Percentiles rank a stretch among this genome's conserved stretches.
These are phyloP conservation scores for Luffa aegyptiaca DNA, from an alignment of 306 rosid genomes.

Conservation along the genomic window DNA sequence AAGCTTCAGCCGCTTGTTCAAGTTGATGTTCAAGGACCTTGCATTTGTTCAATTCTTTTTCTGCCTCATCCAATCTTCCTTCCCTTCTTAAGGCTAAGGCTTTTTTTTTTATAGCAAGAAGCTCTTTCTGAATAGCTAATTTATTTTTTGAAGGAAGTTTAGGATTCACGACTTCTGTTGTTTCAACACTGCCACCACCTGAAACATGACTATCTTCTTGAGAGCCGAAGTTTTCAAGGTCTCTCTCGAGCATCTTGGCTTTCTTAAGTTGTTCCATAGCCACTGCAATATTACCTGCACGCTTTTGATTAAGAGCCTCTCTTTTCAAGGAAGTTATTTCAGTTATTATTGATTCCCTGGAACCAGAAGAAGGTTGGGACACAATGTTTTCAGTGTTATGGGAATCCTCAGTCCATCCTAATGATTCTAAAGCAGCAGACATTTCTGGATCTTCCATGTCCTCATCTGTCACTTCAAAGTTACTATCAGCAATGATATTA, in stretches of 20 bases:
- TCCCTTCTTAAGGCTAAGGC: slow-evolving; percentile 79
- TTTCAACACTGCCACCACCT: slow-evolving; percentile 22
- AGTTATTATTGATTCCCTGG: slow-evolving; percentile 42
- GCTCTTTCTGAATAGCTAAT: slow-evolving; percentile 75
- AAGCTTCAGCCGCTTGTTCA: slow-evolving; percentile 49
- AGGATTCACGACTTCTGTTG: slow-evolving; percentile 19
- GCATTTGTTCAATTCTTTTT: slow-evolving; percentile 65
- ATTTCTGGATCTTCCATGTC: slow-evolving; percentile 91
- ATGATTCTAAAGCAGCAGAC: slow-evolving; percentile 51
- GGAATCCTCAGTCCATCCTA: slow-evolving; percentile 72
- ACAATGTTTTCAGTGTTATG: slow-evolving; percentile 17
- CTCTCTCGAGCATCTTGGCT: slow-evolving; percentile 71
- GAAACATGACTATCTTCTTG: slow-evolving; percentile 17
- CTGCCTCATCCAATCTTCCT: slow-evolving; percentile 80
- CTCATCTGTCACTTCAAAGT: slow-evolving; percentile 75
- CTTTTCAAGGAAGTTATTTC: slow-evolving; percentile 73
- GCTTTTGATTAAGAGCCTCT: slow-evolving; percentile 75
- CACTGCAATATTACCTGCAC: slow-evolving; percentile 63
- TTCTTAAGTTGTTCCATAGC: slow-evolving; percentile 74
- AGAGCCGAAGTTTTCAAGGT: slow-evolving; percentile 33
- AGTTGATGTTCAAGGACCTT: slow-evolving; percentile 69
- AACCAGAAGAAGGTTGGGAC: slow-evolving; percentile 28
- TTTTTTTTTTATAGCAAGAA: slow-evolving; percentile 71
- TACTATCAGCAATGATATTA: slow-evolving; percentile 29
- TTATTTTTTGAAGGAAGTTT: slow-evolving; percentile 44